Evolutionary conservation across 257 asterid species (phyloP).

Genomic region (Coffea eugenioides): DNA sequence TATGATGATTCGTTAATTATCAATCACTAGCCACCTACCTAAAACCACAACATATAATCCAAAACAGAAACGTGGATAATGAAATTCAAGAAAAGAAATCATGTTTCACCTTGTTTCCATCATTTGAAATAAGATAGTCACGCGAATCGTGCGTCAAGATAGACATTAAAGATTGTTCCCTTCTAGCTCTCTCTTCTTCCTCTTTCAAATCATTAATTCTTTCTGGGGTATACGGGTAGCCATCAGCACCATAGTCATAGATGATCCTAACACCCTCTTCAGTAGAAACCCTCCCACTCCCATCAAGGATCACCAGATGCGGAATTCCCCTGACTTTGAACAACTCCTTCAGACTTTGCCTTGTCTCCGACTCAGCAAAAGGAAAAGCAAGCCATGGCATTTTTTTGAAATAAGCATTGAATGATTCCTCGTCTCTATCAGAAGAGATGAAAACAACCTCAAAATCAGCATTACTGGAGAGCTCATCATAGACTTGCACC

Average conservation of each 20-base stretch:
- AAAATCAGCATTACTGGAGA: slow-evolving; percentile 21
- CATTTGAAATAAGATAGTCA: slow-evolving; percentile 26
- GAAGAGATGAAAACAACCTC: slow-evolving; percentile 36
- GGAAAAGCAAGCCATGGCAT: slow-evolving; percentile 47
- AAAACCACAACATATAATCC: neutral
- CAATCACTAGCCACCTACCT: no score
- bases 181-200: slow-evolving; percentile 25
- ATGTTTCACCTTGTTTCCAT: slow-evolving; percentile 24
- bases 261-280: slow-evolving; percentile 21
- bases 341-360: slow-evolving; percentile 18
- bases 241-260: slow-evolving; percentile 24
- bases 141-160: slow-evolving; percentile 23
- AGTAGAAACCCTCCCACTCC: slow-evolving; percentile 19
- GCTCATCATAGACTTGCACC: slow-evolving; percentile 18
- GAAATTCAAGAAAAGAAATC: no score
- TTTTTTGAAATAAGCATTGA: slow-evolving; percentile 27
- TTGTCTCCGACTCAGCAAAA: slow-evolving; percentile 23
- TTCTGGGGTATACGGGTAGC: slow-evolving; percentile 32
- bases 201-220: slow-evolving; percentile 20
- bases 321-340: slow-evolving; percentile 38
- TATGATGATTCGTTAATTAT: no score
- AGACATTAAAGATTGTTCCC: slow-evolving; percentile 29
- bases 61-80: neutral
- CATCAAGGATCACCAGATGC: slow-evolving; percentile 29
- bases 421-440: slow-evolving; percentile 34